A percentile compares a stretch with the other conserved stretches of the same genome.
Conservation (phyloP, 2,329 filamentous ascomycete genomes). For the Fusarium sp. region DNA sequence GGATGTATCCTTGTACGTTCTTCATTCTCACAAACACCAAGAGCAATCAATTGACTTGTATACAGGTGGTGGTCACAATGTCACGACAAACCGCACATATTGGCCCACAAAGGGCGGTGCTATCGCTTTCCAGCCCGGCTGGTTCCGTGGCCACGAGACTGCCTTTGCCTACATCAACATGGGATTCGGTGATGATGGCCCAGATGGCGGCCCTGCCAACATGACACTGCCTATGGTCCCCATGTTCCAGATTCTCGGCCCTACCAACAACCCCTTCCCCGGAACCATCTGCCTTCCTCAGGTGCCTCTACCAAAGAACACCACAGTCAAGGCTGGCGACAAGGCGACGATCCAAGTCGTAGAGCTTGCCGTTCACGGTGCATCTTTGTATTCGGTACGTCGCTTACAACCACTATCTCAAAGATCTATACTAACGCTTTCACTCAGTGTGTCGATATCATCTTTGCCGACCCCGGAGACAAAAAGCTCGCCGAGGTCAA, state of each 20-base stretch:
- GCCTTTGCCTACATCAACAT: slow-evolving; percentile 94
- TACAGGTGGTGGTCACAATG: slow-evolving; percentile 85
- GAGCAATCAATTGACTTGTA: slow-evolving; percentile 28
- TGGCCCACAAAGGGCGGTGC: slow-evolving; percentile 93
- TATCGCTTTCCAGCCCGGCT: slow-evolving; percentile 92
- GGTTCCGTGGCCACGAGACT: slow-evolving; percentile 90
- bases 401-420: not conserved
- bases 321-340: slow-evolving; percentile 83
- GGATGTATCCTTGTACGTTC: slow-evolving; percentile 91
- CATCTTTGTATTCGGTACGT: slow-evolving; percentile 83
- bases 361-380: slow-evolving; percentile 86
- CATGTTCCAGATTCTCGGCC: slow-evolving; percentile 87
- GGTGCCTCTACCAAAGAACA: slow-evolving; percentile 83
- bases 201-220: slow-evolving; percentile 79
- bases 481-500: slow-evolving; percentile 78
- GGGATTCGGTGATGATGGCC: slow-evolving; percentile 80
- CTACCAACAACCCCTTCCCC: slow-evolving; percentile 86
- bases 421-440: slow-evolving; percentile 14
- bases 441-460: slow-evolving; percentile 90
- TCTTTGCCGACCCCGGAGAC: slow-evolving; percentile 85
- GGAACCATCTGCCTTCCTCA: slow-evolving; percentile 92
- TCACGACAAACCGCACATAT: slow-evolving; percentile 86
- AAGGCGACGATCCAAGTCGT: slow-evolving; percentile 92
- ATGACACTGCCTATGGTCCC: slow-evolving; percentile 88
- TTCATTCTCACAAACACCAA: not conserved